Evolutionary conservation across 2,329 filamentous ascomycete species (phyloP).

Genomic region (Talaromyces sp.): DNA sequence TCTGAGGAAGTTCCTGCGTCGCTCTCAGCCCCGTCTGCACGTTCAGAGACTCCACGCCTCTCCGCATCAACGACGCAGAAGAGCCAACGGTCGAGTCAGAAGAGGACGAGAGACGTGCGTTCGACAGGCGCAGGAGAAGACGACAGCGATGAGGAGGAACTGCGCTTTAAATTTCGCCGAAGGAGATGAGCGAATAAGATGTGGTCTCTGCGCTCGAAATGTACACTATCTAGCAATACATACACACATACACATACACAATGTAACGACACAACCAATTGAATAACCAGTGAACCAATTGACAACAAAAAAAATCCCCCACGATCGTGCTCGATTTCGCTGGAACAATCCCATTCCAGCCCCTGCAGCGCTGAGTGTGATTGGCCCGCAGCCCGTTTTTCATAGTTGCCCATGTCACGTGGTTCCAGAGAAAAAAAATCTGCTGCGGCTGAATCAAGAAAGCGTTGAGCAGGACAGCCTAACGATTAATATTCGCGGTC

Average conservation of each 20-base stretch:
- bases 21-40: slow-evolving; percentile 1
- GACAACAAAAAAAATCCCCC: too few relatives aligned
- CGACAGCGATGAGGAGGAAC: slow-evolving; percentile 53
- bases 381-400: neutral
- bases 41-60: slow-evolving; percentile 15
- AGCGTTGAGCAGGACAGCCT: neutral
- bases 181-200: slow-evolving; percentile 15
- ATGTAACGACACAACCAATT: neutral
- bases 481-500: neutral
- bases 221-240: neutral
- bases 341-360: neutral
- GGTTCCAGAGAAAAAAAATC: neutral
- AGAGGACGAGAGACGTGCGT: slow-evolving; percentile 29
- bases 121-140: slow-evolving; percentile 55
- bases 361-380: neutral
- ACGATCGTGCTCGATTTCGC: neutral
- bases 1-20: slow-evolving; percentile 3
- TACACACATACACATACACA: neutral
- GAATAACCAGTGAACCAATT: neutral
- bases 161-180: slow-evolving; percentile 50
- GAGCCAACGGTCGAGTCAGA: slow-evolving; percentile 18
- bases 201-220: neutral
- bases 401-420: neutral
- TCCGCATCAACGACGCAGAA: slow-evolving; percentile 13
- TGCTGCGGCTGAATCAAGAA: neutral